Conservation (phyloP, 768 basidiomycete species). For the Collybiopsis luxurians region DNA sequence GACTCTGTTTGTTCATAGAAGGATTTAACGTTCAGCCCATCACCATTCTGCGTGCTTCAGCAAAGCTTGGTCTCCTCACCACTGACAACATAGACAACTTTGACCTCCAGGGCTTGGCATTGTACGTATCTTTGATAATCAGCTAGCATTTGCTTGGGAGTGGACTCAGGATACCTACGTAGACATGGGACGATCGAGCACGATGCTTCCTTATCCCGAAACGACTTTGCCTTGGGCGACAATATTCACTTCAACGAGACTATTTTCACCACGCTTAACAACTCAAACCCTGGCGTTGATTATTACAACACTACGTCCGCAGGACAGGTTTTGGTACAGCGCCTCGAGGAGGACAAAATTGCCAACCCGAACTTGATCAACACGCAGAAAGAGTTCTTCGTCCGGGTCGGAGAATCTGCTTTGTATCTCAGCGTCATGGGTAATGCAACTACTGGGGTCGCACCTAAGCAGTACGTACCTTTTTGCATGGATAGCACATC, state of each 20-base stretch:
- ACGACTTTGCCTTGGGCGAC: too few relatives aligned
- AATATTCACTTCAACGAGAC: too few relatives aligned
- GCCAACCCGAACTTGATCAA: conserved; percentile 10
- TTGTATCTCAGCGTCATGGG: conserved; percentile 14
- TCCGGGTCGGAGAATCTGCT: conserved; percentile 10
- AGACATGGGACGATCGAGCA: conserved; percentile 9
- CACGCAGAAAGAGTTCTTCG: conserved; percentile 11
- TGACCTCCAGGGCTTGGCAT: background rate
- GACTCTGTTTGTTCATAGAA: background rate
- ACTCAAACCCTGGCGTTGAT: conserved; percentile 14
- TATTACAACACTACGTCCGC: conserved; percentile 12
- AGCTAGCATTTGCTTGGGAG: too few relatives aligned
- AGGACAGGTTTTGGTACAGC: conserved; percentile 7
- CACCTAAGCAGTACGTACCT: conserved; percentile 16
- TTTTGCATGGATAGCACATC: too few relatives aligned
- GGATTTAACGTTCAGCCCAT: background rate
- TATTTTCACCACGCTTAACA: conserved; percentile 8
- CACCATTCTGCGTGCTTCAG: background rate
- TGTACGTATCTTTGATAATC: background rate
- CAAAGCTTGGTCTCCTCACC: background rate
- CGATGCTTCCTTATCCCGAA: too few relatives aligned
- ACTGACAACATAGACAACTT: background rate
- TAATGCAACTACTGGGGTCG: conserved; percentile 8
- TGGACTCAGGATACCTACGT: too few relatives aligned
- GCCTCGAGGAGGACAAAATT: conserved; percentile 8